These are phyloP conservation scores for Tylopilus plumbeoviolaceoides DNA, from an alignment of 768 basidiomycete genomes.

Conservation along the genomic window DNA sequence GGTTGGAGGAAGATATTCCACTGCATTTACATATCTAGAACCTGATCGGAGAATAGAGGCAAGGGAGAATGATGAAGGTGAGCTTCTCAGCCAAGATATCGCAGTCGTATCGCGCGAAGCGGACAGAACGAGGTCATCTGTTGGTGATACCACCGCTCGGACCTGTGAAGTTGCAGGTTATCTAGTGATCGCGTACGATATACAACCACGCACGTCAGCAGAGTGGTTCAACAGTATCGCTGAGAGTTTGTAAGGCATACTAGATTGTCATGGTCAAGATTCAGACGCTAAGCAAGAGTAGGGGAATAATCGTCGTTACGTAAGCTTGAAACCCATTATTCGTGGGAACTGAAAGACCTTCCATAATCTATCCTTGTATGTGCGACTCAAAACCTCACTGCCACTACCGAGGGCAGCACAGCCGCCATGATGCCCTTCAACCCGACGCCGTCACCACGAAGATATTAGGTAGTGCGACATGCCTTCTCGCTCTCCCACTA, in stretches of 20 bases:
- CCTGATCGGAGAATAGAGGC: conserved; percentile 57
- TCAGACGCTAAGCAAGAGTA: neutral
- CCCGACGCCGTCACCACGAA: too few species aligned
- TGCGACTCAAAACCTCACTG: too few species aligned
- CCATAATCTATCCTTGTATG: too few species aligned
- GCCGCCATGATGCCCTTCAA: too few species aligned
- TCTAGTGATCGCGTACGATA: neutral
- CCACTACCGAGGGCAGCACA: too few species aligned
- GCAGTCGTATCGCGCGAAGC: conserved; percentile 91
- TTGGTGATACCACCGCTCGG: conserved; percentile 74
- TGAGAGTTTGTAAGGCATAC: conserved; percentile 75
- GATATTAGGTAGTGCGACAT: too few species aligned
- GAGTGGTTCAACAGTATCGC: conserved; percentile 67
- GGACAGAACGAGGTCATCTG: conserved; percentile 75
- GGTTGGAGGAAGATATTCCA: conserved; percentile 72
- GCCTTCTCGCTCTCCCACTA: too few species aligned
- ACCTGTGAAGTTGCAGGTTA: conserved; percentile 49
- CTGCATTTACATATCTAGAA: conserved; percentile 74
- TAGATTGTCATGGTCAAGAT: neutral
- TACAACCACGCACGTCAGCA: conserved; percentile 55
- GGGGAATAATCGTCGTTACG: neutral
- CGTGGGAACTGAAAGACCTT: too few species aligned
- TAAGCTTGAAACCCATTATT: too few species aligned
- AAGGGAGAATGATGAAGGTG: conserved; percentile 50
- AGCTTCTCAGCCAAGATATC: conserved; percentile 72